Evolutionary conservation across 345 rosid genomes (phyloP), one percentile per base, ranked within the genome.

Genomic region (Salix caprea): DNA sequence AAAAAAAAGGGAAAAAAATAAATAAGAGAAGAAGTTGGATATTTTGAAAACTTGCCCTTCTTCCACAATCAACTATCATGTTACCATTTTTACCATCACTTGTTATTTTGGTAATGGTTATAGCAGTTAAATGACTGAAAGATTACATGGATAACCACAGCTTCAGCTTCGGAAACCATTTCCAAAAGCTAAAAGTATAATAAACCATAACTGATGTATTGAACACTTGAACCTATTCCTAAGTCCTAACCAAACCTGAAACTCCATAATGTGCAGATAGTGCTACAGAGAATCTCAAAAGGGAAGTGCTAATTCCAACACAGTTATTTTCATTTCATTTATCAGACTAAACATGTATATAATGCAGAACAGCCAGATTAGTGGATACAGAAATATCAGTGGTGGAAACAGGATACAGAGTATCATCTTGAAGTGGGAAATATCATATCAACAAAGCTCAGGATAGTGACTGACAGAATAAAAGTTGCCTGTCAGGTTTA

Each of bases 231-330:
- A 65, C 44, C 12, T 52, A 56, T 36, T 9, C 8, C 26, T 15
- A 30, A 11, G 30, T 13, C 18, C 60, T 23, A 19, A 28, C 24
- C 28, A 28, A 65, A 64, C 52, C 37, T 36, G 37, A 36, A 36
- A 36, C 50, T 65, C 67, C 65, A 75, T 61, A 48, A 73, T 72
- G 66, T 23, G 67, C 60, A 67, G 69, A 54, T 67, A 81, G 74
- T 83, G 88, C 79, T 52, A 13, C 65, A 67, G 40, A 68, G 82
- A 84, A 79, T 81, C 81, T 81, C 24, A 64, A 58, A 61, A 82
- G 61, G 74, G 23, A 40, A 83, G 65, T 76, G 68, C 52, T 13
- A 60, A 40, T 84, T 75, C 79, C 73, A 78, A 50, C 52, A n/a
- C 37, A 9, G 5, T 14, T 34, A 7, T 66, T 75, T 37, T 18